Evolutionary conservation across 2,329 filamentous ascomycete genomes (phyloP).

Genomic region (Pestalotiopsis sp.): DNA sequence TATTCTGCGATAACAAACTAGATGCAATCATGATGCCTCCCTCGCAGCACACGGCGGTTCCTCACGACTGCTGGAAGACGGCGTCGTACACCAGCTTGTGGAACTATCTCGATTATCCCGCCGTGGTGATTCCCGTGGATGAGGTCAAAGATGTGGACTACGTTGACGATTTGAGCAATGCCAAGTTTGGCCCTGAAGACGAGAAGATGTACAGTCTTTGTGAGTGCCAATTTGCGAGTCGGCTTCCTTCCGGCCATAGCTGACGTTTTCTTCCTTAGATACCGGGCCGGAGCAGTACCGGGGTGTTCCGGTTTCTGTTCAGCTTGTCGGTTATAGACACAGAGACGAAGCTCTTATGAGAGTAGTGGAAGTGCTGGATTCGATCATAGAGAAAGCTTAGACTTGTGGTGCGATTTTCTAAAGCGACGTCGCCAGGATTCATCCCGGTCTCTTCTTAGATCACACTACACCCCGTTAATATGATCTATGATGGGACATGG

Average conservation of each 20-base stretch:
- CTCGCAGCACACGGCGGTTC: slow-evolving; percentile 51
- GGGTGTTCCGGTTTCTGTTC: slow-evolving; percentile 27
- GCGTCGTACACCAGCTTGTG: slow-evolving; percentile 49
- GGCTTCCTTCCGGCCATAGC: background rate
- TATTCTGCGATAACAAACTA: slow-evolving; percentile 40
- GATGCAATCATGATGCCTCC: slow-evolving; percentile 53
- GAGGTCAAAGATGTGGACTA: slow-evolving; percentile 24
- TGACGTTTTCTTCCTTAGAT: slow-evolving; percentile 23
- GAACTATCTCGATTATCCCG: slow-evolving; percentile 57
- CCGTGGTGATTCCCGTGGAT: slow-evolving; percentile 51
- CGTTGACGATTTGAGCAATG: slow-evolving; percentile 25
- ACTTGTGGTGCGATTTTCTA: background rate
- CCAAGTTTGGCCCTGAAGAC: slow-evolving; percentile 26
- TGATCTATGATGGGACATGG: slow-evolving; percentile 24
- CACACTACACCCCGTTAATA: background rate
- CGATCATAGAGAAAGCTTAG: slow-evolving; percentile 21
- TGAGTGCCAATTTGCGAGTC: slow-evolving; percentile 15
- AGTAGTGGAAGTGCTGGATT: slow-evolving; percentile 25
- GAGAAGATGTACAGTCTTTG: slow-evolving; percentile 24
- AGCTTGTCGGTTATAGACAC: slow-evolving; percentile 33
- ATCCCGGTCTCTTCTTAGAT: background rate
- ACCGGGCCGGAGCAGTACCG: slow-evolving; percentile 29
- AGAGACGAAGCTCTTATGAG: slow-evolving; percentile 29
- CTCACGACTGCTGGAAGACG: slow-evolving; percentile 50
- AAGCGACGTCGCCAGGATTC: background rate